phyloP scores from a whole-genome alignment of 1,139 yeast genomes.

The Yamadazyma sp. region DNA sequence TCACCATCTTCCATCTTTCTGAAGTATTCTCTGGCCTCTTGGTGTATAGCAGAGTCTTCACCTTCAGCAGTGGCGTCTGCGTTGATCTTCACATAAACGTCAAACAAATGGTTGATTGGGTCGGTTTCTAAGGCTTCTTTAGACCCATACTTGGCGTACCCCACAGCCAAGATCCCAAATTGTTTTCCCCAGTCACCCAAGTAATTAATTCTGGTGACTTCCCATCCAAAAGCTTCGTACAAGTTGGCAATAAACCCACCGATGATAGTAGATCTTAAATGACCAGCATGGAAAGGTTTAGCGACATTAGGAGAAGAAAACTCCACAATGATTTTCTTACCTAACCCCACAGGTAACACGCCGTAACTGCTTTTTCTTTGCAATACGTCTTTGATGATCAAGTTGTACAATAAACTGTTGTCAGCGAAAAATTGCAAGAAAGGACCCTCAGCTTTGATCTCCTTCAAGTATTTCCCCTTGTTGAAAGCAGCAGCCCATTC shows the following conservation, averaged over 20 bases:
- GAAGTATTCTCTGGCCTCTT: conserved; percentile 85
- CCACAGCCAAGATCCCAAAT: conserved; percentile 93
- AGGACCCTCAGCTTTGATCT: conserved; percentile 83
- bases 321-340: conserved; percentile 77
- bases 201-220: conserved; percentile 87
- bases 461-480: conserved; percentile 63
- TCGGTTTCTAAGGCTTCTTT: conserved; percentile 70
- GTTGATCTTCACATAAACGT: conserved; percentile 88
- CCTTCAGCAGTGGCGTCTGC: conserved; percentile 78
- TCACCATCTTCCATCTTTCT: conserved; percentile 94
- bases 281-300: conserved; percentile 99
- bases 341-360: conserved; percentile 68
- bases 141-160: conserved; percentile 80
- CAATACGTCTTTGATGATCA: conserved; percentile 73
- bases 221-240: conserved; percentile 88
- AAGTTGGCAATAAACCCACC: conserved; percentile 95
- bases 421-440: conserved; percentile 88
- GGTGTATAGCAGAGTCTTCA: conserved; percentile 66
- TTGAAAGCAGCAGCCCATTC: conserved; percentile 78
- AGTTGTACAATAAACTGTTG: conserved; percentile 60
- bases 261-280: conserved; percentile 93
- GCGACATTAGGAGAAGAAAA: conserved; percentile 98
- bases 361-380: conserved; percentile 67
- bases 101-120: conserved; percentile 93
- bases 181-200: conserved; percentile 99